Evolutionary conservation across 2,329 filamentous ascomycete species (phyloP).

Genomic region (Colletotrichum endophyticum): DNA sequence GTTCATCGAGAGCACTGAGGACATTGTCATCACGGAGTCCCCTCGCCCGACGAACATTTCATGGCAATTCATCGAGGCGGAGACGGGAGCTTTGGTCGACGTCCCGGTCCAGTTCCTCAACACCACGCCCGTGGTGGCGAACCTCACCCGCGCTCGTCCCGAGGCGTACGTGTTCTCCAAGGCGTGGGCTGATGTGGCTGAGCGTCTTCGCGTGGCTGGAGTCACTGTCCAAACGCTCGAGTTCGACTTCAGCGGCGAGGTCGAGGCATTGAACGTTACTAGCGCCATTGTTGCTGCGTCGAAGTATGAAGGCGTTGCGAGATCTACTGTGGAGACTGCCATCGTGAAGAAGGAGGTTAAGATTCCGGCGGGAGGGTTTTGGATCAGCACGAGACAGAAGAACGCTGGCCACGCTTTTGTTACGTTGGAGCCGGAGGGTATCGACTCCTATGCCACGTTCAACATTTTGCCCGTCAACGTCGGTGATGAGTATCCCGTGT

Average conservation of each 20-base stretch:
- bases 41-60: slow-evolving; percentile 22
- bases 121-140: slow-evolving; percentile 28
- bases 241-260: slow-evolving; percentile 26
- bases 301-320: slow-evolving; percentile 32
- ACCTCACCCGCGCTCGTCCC: slow-evolving; percentile 32
- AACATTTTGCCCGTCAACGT: slow-evolving; percentile 31
- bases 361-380: slow-evolving; percentile 32
- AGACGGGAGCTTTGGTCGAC: slow-evolving; percentile 29
- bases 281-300: slow-evolving; percentile 21
- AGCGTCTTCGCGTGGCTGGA: slow-evolving; percentile 28
- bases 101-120: slow-evolving; percentile 31
- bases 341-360: slow-evolving; percentile 20
- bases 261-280: slow-evolving; percentile 31
- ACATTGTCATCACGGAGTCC: slow-evolving; percentile 32
- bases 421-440: slow-evolving; percentile 35
- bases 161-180: slow-evolving; percentile 33
- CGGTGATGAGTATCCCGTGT: slow-evolving; percentile 35
- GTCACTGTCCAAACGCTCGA: slow-evolving; percentile 28
- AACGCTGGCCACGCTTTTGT: slow-evolving; percentile 32
- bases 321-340: slow-evolving; percentile 25
- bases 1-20: slow-evolving; percentile 30
- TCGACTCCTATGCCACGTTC: slow-evolving; percentile 35
- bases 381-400: slow-evolving; percentile 35
- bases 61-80: slow-evolving; percentile 30
- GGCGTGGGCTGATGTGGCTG: slow-evolving; percentile 30